These are phyloP conservation scores for Paratrimastix pyriformis DNA, from an alignment of 78 protist genomes.

Conservation along the genomic window DNA sequence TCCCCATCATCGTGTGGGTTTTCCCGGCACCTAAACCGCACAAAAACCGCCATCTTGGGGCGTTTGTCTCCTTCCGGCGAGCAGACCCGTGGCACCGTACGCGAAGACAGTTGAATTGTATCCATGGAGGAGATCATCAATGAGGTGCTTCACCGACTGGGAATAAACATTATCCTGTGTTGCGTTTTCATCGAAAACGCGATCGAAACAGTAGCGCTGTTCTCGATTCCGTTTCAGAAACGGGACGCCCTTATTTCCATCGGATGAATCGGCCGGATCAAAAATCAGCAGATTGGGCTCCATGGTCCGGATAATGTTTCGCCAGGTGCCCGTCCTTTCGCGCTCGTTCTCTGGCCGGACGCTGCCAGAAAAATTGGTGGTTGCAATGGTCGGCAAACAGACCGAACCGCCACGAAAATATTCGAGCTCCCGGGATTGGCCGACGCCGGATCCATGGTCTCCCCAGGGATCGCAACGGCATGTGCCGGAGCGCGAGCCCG, in stretches of 20 bases:
- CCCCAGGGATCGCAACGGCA: no score
- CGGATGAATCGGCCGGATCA: neutral
- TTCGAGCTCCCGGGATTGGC: no score
- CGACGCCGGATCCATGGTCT: no score
- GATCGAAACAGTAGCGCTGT: slow-evolving; percentile 22
- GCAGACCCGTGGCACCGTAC: slow-evolving; percentile 52
- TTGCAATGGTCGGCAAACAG: no score
- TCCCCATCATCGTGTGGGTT: slow-evolving; percentile 67
- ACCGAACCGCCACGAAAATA: no score
- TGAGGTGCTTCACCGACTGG: slow-evolving; percentile 10
- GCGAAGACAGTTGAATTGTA: slow-evolving; percentile 55
- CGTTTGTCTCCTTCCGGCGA: neutral
- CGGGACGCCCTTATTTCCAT: neutral
- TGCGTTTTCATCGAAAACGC: slow-evolving; percentile 8
- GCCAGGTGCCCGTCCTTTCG: neutral
- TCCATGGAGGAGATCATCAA: slow-evolving; percentile 33
- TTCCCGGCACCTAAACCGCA: slow-evolving; percentile 42
- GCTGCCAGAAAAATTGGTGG: neutral
- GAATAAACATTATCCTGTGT: slow-evolving; percentile 21
- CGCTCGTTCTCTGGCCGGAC: neutral
- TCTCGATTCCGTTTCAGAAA: slow-evolving; percentile 17
- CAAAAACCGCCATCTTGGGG: neutral
- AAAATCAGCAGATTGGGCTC: neutral
- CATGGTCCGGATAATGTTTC: neutral
- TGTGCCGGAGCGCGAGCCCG: no score